These are phyloP conservation scores for Volvariella volvacea DNA, from an alignment of 1,284 basidiomycete species.

Conservation along the genomic window DNA sequence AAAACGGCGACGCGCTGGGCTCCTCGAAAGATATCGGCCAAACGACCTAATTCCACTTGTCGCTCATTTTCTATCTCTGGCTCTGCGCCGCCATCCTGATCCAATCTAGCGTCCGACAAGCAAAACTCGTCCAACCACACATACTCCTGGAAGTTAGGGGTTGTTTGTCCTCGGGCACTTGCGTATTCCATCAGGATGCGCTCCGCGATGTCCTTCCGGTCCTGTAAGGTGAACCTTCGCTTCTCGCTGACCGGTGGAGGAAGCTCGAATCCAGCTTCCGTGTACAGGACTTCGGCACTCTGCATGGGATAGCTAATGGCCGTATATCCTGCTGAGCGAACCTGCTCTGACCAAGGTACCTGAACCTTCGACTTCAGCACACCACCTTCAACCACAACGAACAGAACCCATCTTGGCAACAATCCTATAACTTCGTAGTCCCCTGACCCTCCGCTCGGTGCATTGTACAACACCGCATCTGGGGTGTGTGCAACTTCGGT, in stretches of 20 bases:
- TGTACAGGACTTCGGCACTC: constrained; percentile 9
- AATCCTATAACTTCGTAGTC: too few species aligned
- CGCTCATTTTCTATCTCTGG: constrained; percentile 1
- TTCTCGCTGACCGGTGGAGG: constrained; percentile 2
- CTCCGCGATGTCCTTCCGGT: constrained; percentile 6
- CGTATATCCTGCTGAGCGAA: constrained; percentile 9
- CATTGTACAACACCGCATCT: too few species aligned
- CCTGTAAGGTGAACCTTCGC: background rate
- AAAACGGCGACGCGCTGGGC: constrained; percentile 16
- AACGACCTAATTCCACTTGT: constrained; percentile 12
- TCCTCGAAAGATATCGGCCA: constrained; percentile 17
- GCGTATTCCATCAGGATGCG: constrained; percentile 8
- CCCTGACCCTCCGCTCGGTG: too few species aligned
- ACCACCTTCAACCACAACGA: too few species aligned
- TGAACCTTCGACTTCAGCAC: too few species aligned
- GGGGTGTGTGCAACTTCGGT: too few species aligned
- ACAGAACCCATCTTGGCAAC: too few species aligned
- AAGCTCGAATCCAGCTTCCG: background rate
- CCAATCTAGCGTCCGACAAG: constrained; percentile 6
- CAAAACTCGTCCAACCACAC: constrained; percentile 21
- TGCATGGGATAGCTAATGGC: constrained; percentile 14
- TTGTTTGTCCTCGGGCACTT: constrained; percentile 1
- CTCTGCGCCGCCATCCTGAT: constrained; percentile 1
- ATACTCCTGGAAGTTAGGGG: constrained; percentile 7
- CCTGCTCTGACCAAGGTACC: too few species aligned